A percentile compares a stretch with the other conserved stretches of the same genome.
These are phyloP conservation scores for Akebia trifoliata DNA, from an alignment of 164 flowering plant genomes.

Conservation along the genomic window DNA sequence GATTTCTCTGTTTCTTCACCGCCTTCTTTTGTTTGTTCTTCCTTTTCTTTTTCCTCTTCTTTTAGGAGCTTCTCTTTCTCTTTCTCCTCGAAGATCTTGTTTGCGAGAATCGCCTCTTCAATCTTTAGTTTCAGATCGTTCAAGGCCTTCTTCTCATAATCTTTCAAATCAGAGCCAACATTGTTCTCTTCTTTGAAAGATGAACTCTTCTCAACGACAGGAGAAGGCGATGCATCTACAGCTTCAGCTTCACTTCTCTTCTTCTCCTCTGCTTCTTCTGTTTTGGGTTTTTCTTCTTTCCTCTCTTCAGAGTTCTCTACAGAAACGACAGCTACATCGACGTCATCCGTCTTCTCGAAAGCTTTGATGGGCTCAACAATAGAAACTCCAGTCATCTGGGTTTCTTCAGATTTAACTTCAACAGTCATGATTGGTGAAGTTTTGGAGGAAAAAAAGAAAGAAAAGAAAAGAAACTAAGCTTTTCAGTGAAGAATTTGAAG, in stretches of 20 bases:
- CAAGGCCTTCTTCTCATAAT: constrained; percentile 63
- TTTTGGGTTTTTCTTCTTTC: constrained; percentile 14
- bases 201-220: constrained; percentile 38
- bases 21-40: constrained; percentile 4
- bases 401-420: constrained; percentile 30
- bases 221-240: not conserved
- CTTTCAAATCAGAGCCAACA: constrained; percentile 54
- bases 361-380: not conserved
- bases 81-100: constrained; percentile 37
- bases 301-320: constrained; percentile 12
- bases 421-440: constrained; percentile 31
- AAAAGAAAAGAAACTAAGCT: not conserved
- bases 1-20: constrained; percentile 6
- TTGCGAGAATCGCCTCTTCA: constrained; percentile 57
- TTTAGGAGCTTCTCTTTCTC: constrained; percentile 3
- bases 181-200: constrained; percentile 66
- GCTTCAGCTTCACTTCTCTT: constrained; percentile 15
- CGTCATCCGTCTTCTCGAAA: constrained; percentile 3
- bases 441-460: not conserved
- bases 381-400: constrained; percentile 12
- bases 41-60: not conserved
- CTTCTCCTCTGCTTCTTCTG: constrained; percentile 11
- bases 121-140: constrained; percentile 48
- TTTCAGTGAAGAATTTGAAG: not conserved
- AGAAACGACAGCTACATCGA: constrained; percentile 6